phyloP scores from a whole-genome alignment of 371 early-diverging fungal species.

The Mucor mucedo region DNA sequence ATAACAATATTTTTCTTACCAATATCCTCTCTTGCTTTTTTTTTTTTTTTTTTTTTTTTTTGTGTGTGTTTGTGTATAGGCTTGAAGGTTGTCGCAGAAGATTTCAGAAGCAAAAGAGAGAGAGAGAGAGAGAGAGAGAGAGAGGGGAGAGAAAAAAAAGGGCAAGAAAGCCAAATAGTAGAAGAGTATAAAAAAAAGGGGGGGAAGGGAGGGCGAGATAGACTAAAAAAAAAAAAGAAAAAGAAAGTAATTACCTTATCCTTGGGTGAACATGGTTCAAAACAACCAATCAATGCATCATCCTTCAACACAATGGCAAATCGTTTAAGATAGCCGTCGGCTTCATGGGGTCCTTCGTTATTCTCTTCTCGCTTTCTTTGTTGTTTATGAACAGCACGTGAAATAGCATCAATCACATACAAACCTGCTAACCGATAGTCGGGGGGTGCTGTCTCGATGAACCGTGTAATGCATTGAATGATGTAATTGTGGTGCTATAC shows the following conservation, averaged over 20 bases:
- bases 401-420: conserved; percentile 74
- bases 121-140: conserved; percentile 6
- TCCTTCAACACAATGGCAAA: conserved; percentile 48
- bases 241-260: conserved; percentile 49
- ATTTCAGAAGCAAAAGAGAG: no score
- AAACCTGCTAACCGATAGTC: conserved; percentile 69
- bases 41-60: no score
- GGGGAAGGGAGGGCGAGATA: not conserved
- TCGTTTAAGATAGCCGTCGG: conserved; percentile 43
- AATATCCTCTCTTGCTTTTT: no score
- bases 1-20: no score
- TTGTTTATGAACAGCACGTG: conserved; percentile 52
- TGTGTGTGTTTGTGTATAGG: no score
- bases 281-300: conserved; percentile 36
- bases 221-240: conserved; percentile 12
- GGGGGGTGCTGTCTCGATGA: conserved; percentile 60
- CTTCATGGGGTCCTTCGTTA: conserved; percentile 23
- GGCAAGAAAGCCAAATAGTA: no score
- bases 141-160: conserved; percentile 1
- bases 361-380: conserved; percentile 40
- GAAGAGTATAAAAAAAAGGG: not conserved
- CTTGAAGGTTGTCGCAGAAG: no score
- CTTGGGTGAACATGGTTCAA: conserved; percentile 42
- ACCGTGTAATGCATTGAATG: conserved; percentile 55
- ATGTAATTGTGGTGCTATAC: conserved; percentile 61